Evolutionary conservation across 106 monocot genomes (phyloP).

Genomic region (Dendrobium chrysotoxum): DNA sequence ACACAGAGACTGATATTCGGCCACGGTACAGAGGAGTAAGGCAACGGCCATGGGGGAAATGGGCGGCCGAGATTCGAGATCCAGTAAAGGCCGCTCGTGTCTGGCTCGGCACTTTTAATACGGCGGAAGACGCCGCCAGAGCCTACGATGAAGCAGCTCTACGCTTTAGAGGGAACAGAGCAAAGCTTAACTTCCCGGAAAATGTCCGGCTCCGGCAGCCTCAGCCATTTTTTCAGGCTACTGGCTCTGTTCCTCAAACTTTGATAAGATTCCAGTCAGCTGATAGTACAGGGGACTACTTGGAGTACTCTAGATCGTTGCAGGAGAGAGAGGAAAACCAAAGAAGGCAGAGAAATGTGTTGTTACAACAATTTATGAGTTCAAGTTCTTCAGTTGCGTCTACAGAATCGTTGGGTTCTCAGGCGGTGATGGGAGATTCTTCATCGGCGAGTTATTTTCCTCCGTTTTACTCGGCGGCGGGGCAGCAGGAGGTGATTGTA

Average conservation of each 20-base stretch:
- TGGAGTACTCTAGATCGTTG: constrained; percentile 12
- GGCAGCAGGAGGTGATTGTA: background rate
- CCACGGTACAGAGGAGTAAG: constrained; percentile 45
- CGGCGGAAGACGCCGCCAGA: constrained; percentile 54
- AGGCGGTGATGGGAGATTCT: background rate
- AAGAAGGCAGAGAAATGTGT: too few species aligned
- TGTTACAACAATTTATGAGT: background rate
- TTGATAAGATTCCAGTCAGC: background rate
- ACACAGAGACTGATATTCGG: background rate
- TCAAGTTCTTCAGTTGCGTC: background rate
- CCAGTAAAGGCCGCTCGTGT: constrained; percentile 63
- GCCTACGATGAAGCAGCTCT: constrained; percentile 70
- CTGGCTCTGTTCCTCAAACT: background rate
- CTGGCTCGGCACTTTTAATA: constrained; percentile 74
- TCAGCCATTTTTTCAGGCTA: constrained; percentile 1
- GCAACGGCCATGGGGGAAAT: constrained; percentile 80
- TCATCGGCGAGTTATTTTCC: constrained; percentile 12
- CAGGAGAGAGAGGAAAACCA: too few species aligned
- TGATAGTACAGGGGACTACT: constrained; percentile 10
- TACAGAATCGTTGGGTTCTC: too few species aligned
- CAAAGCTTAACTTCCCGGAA: constrained; percentile 75
- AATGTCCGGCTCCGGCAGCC: constrained; percentile 6
- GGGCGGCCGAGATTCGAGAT: constrained; percentile 83
- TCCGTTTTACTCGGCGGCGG: background rate
- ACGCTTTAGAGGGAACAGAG: constrained; percentile 49